phyloP scores from a whole-genome alignment of 768 basidiomycete genomes.

The Suillus subluteus region DNA sequence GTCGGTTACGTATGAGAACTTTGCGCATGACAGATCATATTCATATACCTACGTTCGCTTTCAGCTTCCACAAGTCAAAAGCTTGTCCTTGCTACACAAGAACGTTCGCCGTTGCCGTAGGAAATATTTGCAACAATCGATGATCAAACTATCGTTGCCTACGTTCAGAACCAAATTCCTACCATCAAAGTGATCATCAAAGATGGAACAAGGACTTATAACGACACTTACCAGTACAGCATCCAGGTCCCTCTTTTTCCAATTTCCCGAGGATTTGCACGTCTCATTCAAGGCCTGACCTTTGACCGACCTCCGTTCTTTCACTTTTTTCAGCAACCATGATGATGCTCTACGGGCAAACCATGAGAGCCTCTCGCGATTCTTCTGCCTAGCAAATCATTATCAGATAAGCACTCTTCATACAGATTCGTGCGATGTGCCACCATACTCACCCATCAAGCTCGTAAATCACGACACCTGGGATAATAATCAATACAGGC shows the following conservation, averaged over 20 bases:
- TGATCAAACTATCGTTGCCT: conserved; percentile 71
- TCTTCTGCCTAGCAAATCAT: conserved; percentile 41
- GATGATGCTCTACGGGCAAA: conserved; percentile 70
- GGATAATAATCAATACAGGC: conserved; percentile 69
- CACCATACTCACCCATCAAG: conserved; percentile 62
- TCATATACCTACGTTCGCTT: conserved; percentile 43
- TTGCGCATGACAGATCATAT: conserved; percentile 5
- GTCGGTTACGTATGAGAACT: conserved; percentile 13
- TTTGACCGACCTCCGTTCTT: conserved; percentile 56
- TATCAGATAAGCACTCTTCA: conserved; percentile 11
- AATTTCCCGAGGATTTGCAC: conserved; percentile 59
- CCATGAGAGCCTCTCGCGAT: conserved; percentile 50
- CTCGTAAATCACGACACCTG: conserved; percentile 76
- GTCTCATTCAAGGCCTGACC: conserved; percentile 69
- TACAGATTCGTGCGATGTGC: conserved; percentile 6
- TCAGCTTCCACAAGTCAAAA: conserved; percentile 60
- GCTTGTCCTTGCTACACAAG: conserved; percentile 71
- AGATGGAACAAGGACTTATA: not conserved
- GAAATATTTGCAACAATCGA: conserved; percentile 78
- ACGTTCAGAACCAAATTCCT: conserved; percentile 38
- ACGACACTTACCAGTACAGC: conserved; percentile 42
- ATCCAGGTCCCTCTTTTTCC: conserved; percentile 53
- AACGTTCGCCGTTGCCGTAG: conserved; percentile 49
- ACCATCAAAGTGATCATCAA: conserved; percentile 5
- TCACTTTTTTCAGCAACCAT: conserved; percentile 67